Evolutionary conservation across 176 grass and related monocot species (phyloP), one percentile per base, ranked within the genome.

Genomic region (Rhynchospora tenuis): DNA sequence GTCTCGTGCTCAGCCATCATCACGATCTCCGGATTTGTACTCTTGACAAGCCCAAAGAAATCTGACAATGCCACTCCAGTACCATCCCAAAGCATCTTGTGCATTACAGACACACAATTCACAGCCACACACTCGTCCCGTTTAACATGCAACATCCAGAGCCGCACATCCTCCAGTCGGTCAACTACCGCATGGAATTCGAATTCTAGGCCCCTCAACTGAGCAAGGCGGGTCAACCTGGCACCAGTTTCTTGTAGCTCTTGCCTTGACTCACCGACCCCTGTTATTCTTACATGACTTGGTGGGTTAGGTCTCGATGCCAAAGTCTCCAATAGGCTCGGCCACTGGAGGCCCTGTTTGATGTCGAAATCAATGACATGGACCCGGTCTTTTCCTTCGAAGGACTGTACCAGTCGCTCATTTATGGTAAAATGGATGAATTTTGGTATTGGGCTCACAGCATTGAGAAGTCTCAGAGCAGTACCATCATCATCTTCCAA

Each of bases 71-170:
- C 86, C 28, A 62, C 85, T 19, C 91, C 91, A 46, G 67, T 86
- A 75, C 88, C 89, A 63, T 95, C 86, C 61, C 84, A 82, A 47
- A 99, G 91, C 15, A 91, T 87, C 38, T 90, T 90, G 89, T 96
- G 97, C 81, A 87, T 88, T 9, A 88, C 60, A 44, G 93, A 90
- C 9, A 93, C 74, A 54, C 91, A 92, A 67, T 96, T 99, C 4
- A 96, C 89, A 45, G 97, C 97, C 10, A 99, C 88, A 70, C 93
- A 68, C 88, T 99, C 97, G 74, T 92, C 93, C 78, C 91, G 84
- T 84, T 99, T 99, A n/a, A 99, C 93, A 59, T 99, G 93, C 78
- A 99, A 93, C 97, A 96, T 99, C 97, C 97, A 99, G 7, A 99
- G 88, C 83, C 97, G 87, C 63, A 99, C 97, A 57, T 99, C 97